Conservation (phyloP, 345 rosid species). For the Fremontodendron californicum region DNA sequence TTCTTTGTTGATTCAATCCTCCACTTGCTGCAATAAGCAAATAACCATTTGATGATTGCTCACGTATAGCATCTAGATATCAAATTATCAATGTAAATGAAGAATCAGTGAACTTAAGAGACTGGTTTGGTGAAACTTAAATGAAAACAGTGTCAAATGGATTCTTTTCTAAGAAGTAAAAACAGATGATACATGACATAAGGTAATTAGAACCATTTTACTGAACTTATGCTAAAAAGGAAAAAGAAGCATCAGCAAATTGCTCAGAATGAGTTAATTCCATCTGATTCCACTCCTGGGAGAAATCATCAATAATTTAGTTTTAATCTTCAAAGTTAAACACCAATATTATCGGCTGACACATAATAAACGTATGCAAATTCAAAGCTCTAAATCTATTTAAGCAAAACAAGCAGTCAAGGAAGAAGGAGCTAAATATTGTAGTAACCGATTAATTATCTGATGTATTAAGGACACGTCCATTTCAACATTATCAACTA, state of each 20-base stretch:
- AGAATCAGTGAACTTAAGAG: background rate
- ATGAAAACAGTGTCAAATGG: background rate
- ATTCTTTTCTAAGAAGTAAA: background rate
- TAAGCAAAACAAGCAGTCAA: background rate
- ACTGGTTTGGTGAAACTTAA: background rate
- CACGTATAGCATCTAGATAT: constrained; percentile 57
- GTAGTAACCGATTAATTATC: background rate
- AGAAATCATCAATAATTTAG: background rate
- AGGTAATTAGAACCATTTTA: background rate
- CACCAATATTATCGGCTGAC: background rate
- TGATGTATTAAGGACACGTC: background rate
- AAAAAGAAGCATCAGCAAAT: background rate
- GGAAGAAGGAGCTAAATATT: background rate
- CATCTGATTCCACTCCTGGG: background rate
- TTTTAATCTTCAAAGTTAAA: background rate
- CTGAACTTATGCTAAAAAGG: background rate
- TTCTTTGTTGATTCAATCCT: constrained; percentile 95
- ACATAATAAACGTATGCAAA: background rate
- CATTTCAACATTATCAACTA: background rate
- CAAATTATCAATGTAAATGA: constrained; percentile 18
- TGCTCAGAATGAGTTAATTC: background rate
- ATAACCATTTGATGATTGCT: constrained; percentile 79
- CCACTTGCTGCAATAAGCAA: constrained; percentile 97
- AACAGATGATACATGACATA: background rate
- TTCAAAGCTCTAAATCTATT: background rate